A percentile compares a stretch with the other conserved stretches of the same genome.
These are phyloP conservation scores for Apophysomyces sp. DNA, from an alignment of 371 early-diverging fungal species.

Conservation along the genomic window DNA sequence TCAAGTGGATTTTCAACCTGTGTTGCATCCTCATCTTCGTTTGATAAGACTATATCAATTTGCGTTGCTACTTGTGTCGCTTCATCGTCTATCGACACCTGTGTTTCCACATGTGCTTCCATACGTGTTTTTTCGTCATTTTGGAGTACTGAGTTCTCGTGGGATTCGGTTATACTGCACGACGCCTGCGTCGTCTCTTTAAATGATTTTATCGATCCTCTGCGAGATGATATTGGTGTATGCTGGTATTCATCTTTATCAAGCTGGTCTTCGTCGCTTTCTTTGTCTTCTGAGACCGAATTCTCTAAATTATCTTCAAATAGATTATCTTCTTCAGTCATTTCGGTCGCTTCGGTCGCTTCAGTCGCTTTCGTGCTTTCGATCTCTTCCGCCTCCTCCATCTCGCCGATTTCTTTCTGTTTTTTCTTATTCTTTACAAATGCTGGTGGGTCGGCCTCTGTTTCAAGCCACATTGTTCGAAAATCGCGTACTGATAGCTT, in stretches of 20 bases:
- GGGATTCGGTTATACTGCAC: not conserved
- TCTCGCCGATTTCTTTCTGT: conserved; percentile 18
- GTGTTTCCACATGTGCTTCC: not conserved
- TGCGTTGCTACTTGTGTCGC: conserved; percentile 2
- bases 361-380: conserved; percentile 7
- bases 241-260: not conserved
- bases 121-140: not conserved
- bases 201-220: conserved; percentile 8
- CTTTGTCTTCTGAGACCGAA: too few species aligned
- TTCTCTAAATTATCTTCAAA: too few species aligned
- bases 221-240: not conserved
- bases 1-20: conserved; percentile 9
- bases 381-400: conserved; percentile 2
- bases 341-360: conserved; percentile 9
- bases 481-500: conserved; percentile 90
- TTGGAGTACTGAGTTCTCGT: not conserved
- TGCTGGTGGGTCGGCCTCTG: conserved; percentile 89
- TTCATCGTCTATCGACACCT: conserved; percentile 9
- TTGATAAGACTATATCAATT: not conserved
- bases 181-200: conserved; percentile 10
- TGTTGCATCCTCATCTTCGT: conserved; percentile 6
- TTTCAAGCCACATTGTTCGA: conserved; percentile 86
- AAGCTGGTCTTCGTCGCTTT: not conserved
- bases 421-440: conserved; percentile 61
- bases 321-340: conserved; percentile 16